Evolutionary conservation across 768 basidiomycete genomes (phyloP).

Genomic region (Tulasnella sp.): DNA sequence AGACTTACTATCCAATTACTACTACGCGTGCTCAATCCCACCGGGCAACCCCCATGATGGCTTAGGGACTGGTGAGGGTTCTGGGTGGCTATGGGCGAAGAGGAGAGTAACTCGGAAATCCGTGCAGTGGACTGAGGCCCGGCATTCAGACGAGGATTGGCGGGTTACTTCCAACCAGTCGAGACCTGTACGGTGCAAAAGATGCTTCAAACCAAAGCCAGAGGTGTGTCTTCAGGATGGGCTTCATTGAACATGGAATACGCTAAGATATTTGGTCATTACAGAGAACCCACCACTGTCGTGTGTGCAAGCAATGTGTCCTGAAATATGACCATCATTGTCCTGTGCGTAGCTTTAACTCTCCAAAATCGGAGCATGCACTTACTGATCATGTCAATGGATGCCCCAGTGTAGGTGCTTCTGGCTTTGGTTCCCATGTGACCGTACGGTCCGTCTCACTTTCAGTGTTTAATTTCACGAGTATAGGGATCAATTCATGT

Average conservation of each 20-base stretch:
- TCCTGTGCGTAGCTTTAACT: conserved; percentile 50
- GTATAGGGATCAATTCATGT: conserved; percentile 89
- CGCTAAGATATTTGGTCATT: conserved; percentile 7
- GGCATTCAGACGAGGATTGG: conserved; percentile 15
- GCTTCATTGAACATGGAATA: conserved; percentile 2
- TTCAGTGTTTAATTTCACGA: not conserved
- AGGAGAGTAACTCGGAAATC: conserved; percentile 30
- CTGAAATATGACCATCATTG: conserved; percentile 89
- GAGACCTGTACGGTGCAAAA: conserved; percentile 26
- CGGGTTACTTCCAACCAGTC: not conserved
- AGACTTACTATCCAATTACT: conserved; percentile 78
- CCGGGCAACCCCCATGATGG: conserved; percentile 70
- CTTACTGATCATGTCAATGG: too few species aligned
- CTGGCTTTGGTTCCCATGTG: too few species aligned
- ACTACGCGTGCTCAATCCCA: conserved; percentile 61
- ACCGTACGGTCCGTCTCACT: not conserved
- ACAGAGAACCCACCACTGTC: conserved; percentile 87
- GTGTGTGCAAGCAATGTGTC: conserved; percentile 81
- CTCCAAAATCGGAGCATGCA: not conserved
- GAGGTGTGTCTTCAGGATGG: conserved; percentile 47
- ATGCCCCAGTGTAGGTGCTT: too few species aligned
- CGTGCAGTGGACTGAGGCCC: conserved; percentile 38
- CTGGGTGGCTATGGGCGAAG: conserved; percentile 48
- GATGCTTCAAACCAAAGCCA: conserved; percentile 58
- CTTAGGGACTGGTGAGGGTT: conserved; percentile 26